Base-by-base conservation (phyloP, 2,329 filamentous ascomycete species). In the Lachnellula willkommii region DNA sequence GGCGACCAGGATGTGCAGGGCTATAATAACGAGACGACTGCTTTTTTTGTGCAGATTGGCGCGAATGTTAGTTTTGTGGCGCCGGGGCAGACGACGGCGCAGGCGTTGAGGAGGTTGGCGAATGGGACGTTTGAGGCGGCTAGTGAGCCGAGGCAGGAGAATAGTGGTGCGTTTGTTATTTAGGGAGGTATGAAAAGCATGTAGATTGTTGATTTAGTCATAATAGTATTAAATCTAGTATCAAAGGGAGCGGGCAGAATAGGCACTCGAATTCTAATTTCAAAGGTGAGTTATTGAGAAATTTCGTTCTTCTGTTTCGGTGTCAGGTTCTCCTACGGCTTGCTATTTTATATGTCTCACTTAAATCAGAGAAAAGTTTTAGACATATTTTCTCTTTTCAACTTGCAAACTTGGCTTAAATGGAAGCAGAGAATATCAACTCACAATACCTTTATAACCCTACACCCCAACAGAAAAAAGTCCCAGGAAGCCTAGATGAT, bases 111-210 rank as follows among this genome's bases (percentile, higher is more conserved):
- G 36, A 70, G 81, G 48, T 63, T 83, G 50, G 66, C 64, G 0
- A 85, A 88, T 65, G 89, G 88, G 0, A 81, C 78, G 0, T 95
- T 94, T 69, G 87, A 93, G 73, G 88, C 88, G 3, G 89, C 83
- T 1, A 82, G 84, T 0, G 90, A 94, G 71, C 87, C 87, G 17
- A 80, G 89, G 59, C 89, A 92, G 77, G 70, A 74, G 63, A 84
- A 87, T 64, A 88, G 85, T 53, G 88, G 78, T 1, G 89, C 87
- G 0, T 79, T 83, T 64, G 82, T 72, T 3, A 72, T 81, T 28
- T 81, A 71, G n/a, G 15, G 32, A 20, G 17, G n/a, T 17, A 14
- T 39, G 6, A 39, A 17, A 39, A 39, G 1, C 12, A 12, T 17
- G 37, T 39, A 39, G 5, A 39, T 14, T 14, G n/a, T 14, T 39